phyloP scores from a whole-genome alignment of 371 early-diverging fungal genomes.

The Fennellomyces sp. region DNA sequence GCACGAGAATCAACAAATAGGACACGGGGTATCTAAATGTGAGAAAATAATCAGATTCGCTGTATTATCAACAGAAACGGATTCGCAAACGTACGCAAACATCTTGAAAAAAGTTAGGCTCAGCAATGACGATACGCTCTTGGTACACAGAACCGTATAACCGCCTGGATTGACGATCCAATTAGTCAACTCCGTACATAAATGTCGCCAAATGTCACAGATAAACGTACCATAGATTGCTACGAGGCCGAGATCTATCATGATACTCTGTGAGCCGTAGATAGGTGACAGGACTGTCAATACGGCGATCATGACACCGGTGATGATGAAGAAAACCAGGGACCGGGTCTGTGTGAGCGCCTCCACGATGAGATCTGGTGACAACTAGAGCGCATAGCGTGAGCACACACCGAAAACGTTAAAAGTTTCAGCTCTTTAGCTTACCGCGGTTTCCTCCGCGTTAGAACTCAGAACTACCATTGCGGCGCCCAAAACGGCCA shows the following conservation, averaged over 20 bases:
- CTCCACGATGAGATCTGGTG: slow-evolving; percentile 63
- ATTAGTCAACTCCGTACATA: not conserved
- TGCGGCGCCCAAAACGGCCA: slow-evolving; percentile 73
- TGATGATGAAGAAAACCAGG: slow-evolving; percentile 60
- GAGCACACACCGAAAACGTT: not conserved
- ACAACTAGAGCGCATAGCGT: slow-evolving; percentile 39
- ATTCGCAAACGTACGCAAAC: slow-evolving; percentile 51
- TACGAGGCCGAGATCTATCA: slow-evolving; percentile 72
- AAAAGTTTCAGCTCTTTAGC: not conserved
- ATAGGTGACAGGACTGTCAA: slow-evolving; percentile 56
- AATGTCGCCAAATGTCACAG: not conserved
- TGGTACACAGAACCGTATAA: slow-evolving; percentile 79
- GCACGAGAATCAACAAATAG: slow-evolving; percentile 62
- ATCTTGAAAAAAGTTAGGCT: slow-evolving; percentile 65
- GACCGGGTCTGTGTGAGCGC: slow-evolving; percentile 64
- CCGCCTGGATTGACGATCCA: slow-evolving; percentile 53
- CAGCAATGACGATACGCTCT: slow-evolving; percentile 72
- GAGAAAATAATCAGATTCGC: not conserved
- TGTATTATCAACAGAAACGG: not conserved
- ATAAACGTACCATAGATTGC: slow-evolving; percentile 69
- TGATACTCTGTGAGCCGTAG: slow-evolving; percentile 62
- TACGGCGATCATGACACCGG: slow-evolving; percentile 35
- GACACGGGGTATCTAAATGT: slow-evolving; percentile 57
- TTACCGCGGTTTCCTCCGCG: slow-evolving; percentile 61
- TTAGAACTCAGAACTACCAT: slow-evolving; percentile 71